Conservation (phyloP, 441 rosid genomes). For the Kokia cookei region DNA sequence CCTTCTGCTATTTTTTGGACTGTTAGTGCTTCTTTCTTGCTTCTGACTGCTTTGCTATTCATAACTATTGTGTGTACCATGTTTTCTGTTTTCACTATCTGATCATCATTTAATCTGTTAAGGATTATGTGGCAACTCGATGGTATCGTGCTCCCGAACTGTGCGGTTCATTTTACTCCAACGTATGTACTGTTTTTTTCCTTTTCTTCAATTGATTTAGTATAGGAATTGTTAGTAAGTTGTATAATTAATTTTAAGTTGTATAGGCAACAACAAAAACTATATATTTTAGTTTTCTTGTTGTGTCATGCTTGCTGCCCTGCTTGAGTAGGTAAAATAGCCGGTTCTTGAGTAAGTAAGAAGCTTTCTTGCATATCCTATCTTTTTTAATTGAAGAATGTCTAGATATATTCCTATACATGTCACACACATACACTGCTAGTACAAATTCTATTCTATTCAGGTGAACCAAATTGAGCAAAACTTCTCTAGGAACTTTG, state of each 20-base stretch:
- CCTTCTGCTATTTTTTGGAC: conserved; percentile 99
- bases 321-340: background rate
- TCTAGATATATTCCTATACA: background rate
- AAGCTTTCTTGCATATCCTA: background rate
- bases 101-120: conserved; percentile 17
- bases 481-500: background rate
- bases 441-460: background rate
- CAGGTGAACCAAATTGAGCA: background rate
- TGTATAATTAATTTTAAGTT: background rate
- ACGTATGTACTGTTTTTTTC: conserved; percentile 33
- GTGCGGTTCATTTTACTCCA: conserved; percentile 94
- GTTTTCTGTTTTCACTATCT: background rate
- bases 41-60: background rate
- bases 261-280: background rate
- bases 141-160: conserved; percentile 99
- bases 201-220: background rate
- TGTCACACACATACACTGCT: background rate
- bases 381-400: background rate
- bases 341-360: background rate
- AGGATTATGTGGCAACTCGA: conserved; percentile 99
- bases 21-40: conserved; percentile 48
- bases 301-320: background rate
- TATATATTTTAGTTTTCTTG: background rate
- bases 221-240: background rate
- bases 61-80: background rate